phyloP scores from a whole-genome alignment of 2,329 filamentous ascomycete species.

The Hypoxylon sp. region DNA sequence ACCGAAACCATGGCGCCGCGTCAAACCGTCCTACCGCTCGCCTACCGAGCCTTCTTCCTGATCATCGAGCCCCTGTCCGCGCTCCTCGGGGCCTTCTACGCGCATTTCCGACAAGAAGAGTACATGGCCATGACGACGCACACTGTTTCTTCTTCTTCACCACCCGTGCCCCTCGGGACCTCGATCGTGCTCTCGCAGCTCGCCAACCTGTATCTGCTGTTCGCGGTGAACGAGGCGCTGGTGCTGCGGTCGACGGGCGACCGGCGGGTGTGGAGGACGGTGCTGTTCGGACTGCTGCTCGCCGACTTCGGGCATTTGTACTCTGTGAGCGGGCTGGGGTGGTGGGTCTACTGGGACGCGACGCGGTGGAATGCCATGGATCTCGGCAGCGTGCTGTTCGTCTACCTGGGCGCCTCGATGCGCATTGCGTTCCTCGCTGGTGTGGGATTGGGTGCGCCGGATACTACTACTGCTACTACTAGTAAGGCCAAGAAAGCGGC shows the following conservation, averaged over 20 bases:
- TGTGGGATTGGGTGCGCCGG: slow-evolving; percentile 56
- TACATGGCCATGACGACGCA: slow-evolving; percentile 74
- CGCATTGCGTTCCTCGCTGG: slow-evolving; percentile 66
- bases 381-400: slow-evolving; percentile 74
- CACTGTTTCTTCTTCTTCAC: slow-evolving; percentile 58
- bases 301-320: slow-evolving; percentile 82
- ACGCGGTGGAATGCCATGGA: slow-evolving; percentile 72
- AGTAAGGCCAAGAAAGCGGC: too few species aligned
- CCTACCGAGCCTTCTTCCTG: slow-evolving; percentile 79
- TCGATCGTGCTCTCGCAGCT: slow-evolving; percentile 77
- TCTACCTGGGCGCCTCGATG: slow-evolving; percentile 71
- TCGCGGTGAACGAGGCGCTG: slow-evolving; percentile 79
- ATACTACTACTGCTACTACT: background rate
- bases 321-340: slow-evolving; percentile 67
- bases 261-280: slow-evolving; percentile 72
- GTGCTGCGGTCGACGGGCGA: slow-evolving; percentile 76
- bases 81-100: slow-evolving; percentile 61
- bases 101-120: slow-evolving; percentile 57
- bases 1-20: slow-evolving; percentile 36
- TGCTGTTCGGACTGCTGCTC: slow-evolving; percentile 73
- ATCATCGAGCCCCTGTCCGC: slow-evolving; percentile 70
- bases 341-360: slow-evolving; percentile 69
- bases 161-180: slow-evolving; percentile 65
- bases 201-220: slow-evolving; percentile 79
- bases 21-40: slow-evolving; percentile 57